Evolutionary conservation across 768 basidiomycete species (phyloP), one percentile per base, ranked within the genome.

Genomic region (Termitomyces sp.): DNA sequence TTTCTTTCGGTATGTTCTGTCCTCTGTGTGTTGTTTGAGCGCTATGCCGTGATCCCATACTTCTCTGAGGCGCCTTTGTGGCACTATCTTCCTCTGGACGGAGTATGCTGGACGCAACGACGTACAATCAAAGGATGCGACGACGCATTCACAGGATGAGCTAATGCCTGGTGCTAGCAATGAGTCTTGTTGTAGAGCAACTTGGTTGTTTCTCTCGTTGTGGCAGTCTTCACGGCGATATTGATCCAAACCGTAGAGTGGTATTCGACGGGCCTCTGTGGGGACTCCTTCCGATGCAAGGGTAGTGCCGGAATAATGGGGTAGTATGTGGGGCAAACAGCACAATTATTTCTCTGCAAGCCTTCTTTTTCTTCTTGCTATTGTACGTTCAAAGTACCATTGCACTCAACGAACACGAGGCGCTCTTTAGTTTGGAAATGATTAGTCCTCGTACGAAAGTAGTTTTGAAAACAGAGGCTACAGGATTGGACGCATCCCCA

Each of bases 261-360:
- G 82, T 74, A 72, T 65, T 68, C 65, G 69, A 79, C 79, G 66
- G 67, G 86, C 86, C 80, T 81, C 84, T 85, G 82, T 86, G 85
- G 86, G 88, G 88, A 90, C 89, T 88, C 84, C 80, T 80, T 79
- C 86, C 82, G 76, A 73, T 82, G 88, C 86, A 73, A 89, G 89
- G 86, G 65, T 65, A 69, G 84, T 91, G 88, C 86, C 76, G 83
- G 86, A 78, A 72, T 62, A 56, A 66, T 74, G 80, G 87, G 74
- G 88, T 91, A 90, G 89, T 91, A 91, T 90, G 76, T 85, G 88
- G 78, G 85, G 89, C 87, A 70, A 59, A 91, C 85, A 89, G 78
- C 26, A 20, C 10, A 27, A n/a, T 39, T 14, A n/a, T 63, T 26
- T 27, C 7, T 24, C 10, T 43, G 13, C 20, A 47, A 26, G 37